Evolutionary conservation across 2,329 filamentous ascomycete genomes (phyloP).

Genomic region (Colletotrichum nymphaeae): DNA sequence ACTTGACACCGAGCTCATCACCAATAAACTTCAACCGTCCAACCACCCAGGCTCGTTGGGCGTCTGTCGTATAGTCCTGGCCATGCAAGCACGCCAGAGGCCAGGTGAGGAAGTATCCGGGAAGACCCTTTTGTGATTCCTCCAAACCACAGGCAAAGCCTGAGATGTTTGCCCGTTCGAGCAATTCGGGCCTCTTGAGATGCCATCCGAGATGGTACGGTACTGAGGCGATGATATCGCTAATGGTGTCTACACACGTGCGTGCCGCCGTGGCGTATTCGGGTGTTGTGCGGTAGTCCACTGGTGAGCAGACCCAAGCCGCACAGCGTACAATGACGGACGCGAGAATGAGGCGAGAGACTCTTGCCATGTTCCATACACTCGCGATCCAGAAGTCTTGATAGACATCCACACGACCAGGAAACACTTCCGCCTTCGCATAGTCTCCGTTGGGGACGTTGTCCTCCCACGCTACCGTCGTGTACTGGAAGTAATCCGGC

Average conservation of each 20-base stretch:
- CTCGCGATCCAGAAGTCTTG: slow-evolving; percentile 68
- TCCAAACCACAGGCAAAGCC: slow-evolving; percentile 63
- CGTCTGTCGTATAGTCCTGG: slow-evolving; percentile 70
- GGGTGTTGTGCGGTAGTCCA: slow-evolving; percentile 71
- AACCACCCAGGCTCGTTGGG: slow-evolving; percentile 66
- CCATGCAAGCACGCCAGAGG: slow-evolving; percentile 64
- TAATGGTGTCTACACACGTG: slow-evolving; percentile 63
- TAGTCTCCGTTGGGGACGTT: slow-evolving; percentile 64
- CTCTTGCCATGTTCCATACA: slow-evolving; percentile 67
- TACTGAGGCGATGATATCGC: slow-evolving; percentile 70
- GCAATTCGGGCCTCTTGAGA: slow-evolving; percentile 54
- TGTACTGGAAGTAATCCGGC: slow-evolving; percentile 62
- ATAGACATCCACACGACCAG: slow-evolving; percentile 70
- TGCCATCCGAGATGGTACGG: slow-evolving; percentile 73
- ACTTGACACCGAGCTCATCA: slow-evolving; percentile 67
- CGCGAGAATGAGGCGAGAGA: slow-evolving; percentile 65
- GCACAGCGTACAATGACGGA: slow-evolving; percentile 68
- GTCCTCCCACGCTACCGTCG: slow-evolving; percentile 68
- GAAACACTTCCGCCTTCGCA: slow-evolving; percentile 65
- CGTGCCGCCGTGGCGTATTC: slow-evolving; percentile 68
- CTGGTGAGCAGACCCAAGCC: slow-evolving; percentile 69
- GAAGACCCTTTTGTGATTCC: slow-evolving; percentile 62
- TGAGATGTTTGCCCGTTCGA: slow-evolving; percentile 52
- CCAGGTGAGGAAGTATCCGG: slow-evolving; percentile 71
- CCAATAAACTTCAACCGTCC: slow-evolving; percentile 67